Evolutionary conservation across 495 filamentous ascomycete genomes (phyloP), one percentile per base, ranked within the genome.

Genomic region (Pyronema domesticum): DNA sequence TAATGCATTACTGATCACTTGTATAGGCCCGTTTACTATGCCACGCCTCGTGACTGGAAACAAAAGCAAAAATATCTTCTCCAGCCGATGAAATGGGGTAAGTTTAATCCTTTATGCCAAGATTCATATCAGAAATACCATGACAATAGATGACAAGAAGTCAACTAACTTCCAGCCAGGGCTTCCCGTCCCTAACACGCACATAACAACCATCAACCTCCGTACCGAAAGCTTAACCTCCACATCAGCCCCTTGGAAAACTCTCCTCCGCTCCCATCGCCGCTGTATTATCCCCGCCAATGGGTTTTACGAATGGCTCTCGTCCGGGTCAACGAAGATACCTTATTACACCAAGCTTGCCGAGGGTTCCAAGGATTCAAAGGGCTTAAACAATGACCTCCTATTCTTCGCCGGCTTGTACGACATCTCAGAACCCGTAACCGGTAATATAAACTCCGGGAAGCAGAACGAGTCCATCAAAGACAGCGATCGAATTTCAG

Each of bases 301-400:
- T 68, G 91, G 91, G 2, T 98, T 95, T 68, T 98, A 89, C 67
- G 91, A 98, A 67, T 98, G 91, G 91, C 68, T 91, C 51, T 86
- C 91, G 67, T 85, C 86, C 61, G 76, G 79, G 30, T 79, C 78
- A 0, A 74, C 79, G 0, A 89, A 85, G 60, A 80, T 57, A 19
- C 91, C 91, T 39, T 79, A 95, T 67, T 96, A 75, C 64, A 73
- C 85, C 8, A 84, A 80, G 62, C 72, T 86, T 11, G 84, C 79
- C 61, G 91, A 95, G 64, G 86, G 83, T 30, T 30, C 23, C 23
- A 5, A 30, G 23, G 23, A 1, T 30, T 30, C 23, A 30, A 30
- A 2, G 23, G 23, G 23, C 23, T 30, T 5, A 1, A 30, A 30
- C 2, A 30, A 30, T 5, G 73, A 79, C 57, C 64, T 95, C 58